phyloP scores from a whole-genome alignment of 768 basidiomycete genomes.

The Pleurotus eryngii region DNA sequence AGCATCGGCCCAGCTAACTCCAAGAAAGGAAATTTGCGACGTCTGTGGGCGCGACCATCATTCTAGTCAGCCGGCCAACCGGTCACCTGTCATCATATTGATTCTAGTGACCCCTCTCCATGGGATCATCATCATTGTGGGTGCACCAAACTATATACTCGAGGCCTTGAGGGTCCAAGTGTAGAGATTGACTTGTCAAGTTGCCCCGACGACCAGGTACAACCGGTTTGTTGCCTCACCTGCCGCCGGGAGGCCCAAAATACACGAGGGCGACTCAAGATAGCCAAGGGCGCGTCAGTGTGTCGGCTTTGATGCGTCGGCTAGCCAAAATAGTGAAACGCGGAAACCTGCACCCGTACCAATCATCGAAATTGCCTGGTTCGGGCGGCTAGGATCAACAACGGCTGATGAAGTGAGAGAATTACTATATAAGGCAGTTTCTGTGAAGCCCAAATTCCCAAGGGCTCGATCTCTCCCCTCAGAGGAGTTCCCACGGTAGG shows the following conservation, averaged over 20 bases:
- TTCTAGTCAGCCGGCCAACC: background rate
- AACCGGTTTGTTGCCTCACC: background rate
- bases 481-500: background rate
- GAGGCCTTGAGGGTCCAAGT: background rate
- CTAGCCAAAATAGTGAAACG: background rate
- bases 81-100: background rate
- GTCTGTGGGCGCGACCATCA: background rate
- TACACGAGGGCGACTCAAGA: background rate
- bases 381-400: conserved; percentile 4
- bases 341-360: conserved; percentile 6
- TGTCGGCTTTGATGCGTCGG: background rate
- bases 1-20: too few relatives aligned
- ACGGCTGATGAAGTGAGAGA: background rate
- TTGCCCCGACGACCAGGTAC: background rate
- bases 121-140: conserved; percentile 4
- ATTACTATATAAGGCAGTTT: conserved; percentile 7
- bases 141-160: background rate
- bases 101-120: background rate
- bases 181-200: background rate
- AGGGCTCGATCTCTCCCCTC: background rate
- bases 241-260: background rate
- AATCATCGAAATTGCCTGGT: conserved; percentile 8
- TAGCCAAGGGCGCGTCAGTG: background rate
- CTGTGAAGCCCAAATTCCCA: background rate
- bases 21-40: conserved; percentile 1